Conservation (phyloP, 192 early-diverging fungal species). For the Coemansia asiatica region DNA sequence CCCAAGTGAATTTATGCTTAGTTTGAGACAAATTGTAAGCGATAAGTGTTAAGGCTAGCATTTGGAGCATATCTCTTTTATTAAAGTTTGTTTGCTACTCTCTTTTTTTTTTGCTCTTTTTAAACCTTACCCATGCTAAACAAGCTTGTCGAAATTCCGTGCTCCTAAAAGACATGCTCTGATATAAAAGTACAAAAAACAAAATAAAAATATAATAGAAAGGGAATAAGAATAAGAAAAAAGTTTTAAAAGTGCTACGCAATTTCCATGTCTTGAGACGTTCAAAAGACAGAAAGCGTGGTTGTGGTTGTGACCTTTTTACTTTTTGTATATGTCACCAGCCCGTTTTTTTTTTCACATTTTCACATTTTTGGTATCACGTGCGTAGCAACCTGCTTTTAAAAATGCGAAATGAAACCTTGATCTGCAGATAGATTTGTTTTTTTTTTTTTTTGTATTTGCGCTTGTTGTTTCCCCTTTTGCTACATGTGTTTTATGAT, state of each 20-base stretch:
- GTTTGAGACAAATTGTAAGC: too few species aligned
- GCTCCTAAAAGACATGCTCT: slow-evolving; percentile 29
- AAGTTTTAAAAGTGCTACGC: not conserved
- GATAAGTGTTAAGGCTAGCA: too few species aligned
- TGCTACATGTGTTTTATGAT: too few species aligned
- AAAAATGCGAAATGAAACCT: not conserved
- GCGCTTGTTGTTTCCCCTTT: not conserved
- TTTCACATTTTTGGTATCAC: slow-evolving; percentile 1
- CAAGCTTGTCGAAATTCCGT: slow-evolving; percentile 37
- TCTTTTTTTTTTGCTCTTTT: not conserved
- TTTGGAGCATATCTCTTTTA: too few species aligned
- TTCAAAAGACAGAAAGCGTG: not conserved
- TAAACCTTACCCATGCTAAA: slow-evolving; percentile 26
- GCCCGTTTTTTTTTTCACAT: not conserved
- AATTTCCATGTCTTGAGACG: too few species aligned
- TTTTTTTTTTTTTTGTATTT: not conserved
- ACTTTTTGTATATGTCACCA: too few species aligned
- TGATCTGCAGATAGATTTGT: not conserved
- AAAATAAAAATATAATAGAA: not conserved
- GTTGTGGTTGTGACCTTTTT: too few species aligned
- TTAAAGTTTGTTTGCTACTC: not conserved
- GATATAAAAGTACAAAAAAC: slow-evolving; percentile 1
- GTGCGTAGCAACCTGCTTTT: not conserved
- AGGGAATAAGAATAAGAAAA: not conserved
- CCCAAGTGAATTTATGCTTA: too few species aligned